phyloP scores from a whole-genome alignment of 495 filamentous ascomycete species.

The Lasiosphaeriaceae sp. region DNA sequence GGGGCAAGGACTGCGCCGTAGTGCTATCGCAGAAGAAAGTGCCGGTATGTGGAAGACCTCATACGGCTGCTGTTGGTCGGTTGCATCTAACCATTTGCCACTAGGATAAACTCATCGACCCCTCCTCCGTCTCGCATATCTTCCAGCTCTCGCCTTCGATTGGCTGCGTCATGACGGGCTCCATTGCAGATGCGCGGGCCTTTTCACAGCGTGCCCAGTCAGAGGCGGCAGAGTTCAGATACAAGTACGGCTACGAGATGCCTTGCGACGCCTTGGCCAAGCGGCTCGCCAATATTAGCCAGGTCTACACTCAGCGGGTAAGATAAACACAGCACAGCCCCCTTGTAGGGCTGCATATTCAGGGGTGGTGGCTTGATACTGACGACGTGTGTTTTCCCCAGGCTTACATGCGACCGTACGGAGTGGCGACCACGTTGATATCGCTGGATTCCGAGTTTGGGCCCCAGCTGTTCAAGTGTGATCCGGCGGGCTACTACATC shows the following conservation, averaged over 20 bases:
- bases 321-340: constrained; percentile 24
- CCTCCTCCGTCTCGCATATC: constrained; percentile 92
- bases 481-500: constrained; percentile 95
- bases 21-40: constrained; percentile 99
- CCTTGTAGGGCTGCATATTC: constrained; percentile 2
- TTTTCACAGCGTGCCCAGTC: constrained; percentile 86
- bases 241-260: constrained; percentile 99
- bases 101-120: constrained; percentile 98
- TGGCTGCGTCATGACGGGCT: constrained; percentile 97
- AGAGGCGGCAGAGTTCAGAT: constrained; percentile 95
- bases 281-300: constrained; percentile 95
- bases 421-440: constrained; percentile 90
- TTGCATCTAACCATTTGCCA: constrained; percentile 14
- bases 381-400: constrained; percentile 31
- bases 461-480: constrained; percentile 97
- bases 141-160: constrained; percentile 95
- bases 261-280: constrained; percentile 95
- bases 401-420: constrained; percentile 98
- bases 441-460: constrained; percentile 89
- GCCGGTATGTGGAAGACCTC: constrained; percentile 61
- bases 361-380: constrained; percentile 9
- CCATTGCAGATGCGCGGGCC: constrained; percentile 93
- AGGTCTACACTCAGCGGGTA: constrained; percentile 97
- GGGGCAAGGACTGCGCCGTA: constrained; percentile 95
- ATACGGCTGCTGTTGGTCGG: background rate